These are phyloP conservation scores for Sutorius australiensis DNA, from an alignment of 768 basidiomycete species.

Conservation along the genomic window DNA sequence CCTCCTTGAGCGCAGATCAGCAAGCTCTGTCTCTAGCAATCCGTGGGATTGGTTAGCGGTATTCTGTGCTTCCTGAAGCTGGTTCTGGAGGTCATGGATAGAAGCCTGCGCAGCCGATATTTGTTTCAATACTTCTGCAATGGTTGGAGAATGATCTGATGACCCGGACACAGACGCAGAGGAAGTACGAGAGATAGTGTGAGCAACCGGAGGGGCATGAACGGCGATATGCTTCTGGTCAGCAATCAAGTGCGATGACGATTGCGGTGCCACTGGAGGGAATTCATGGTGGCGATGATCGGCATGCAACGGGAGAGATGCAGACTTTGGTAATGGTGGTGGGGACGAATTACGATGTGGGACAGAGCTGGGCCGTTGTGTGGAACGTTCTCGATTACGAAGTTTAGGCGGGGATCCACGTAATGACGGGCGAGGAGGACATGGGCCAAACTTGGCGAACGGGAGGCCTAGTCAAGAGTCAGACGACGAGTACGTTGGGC, in stretches of 20 bases:
- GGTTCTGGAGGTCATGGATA: conserved; percentile 64
- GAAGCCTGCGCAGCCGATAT: conserved; percentile 60
- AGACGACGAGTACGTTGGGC: neutral
- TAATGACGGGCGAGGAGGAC: conserved; percentile 38
- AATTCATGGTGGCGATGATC: conserved; percentile 34
- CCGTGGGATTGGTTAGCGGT: conserved; percentile 57
- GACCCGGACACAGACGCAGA: conserved; percentile 14
- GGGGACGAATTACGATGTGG: conserved; percentile 66
- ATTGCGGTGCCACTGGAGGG: conserved; percentile 23
- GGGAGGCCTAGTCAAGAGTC: conserved; percentile 41
- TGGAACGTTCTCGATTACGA: conserved; percentile 54
- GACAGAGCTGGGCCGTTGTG: conserved; percentile 36
- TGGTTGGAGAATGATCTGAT: conserved; percentile 64
- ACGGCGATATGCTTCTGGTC: conserved; percentile 28
- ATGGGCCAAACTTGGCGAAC: conserved; percentile 47
- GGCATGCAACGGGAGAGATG: conserved; percentile 71
- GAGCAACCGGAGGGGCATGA: conserved; percentile 26
- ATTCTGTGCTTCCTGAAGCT: conserved; percentile 60
- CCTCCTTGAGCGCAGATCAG: conserved; percentile 67
- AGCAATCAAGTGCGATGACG: conserved; percentile 14
- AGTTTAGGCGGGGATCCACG: conserved; percentile 54
- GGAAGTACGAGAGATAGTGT: conserved; percentile 22
- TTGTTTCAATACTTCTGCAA: conserved; percentile 72
- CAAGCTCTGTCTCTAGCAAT: conserved; percentile 69
- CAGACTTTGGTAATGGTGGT: conserved; percentile 81